Base-by-base conservation (phyloP, 2,329 filamentous ascomycete genomes). In the Endoconidiophora laricicola region DNA sequence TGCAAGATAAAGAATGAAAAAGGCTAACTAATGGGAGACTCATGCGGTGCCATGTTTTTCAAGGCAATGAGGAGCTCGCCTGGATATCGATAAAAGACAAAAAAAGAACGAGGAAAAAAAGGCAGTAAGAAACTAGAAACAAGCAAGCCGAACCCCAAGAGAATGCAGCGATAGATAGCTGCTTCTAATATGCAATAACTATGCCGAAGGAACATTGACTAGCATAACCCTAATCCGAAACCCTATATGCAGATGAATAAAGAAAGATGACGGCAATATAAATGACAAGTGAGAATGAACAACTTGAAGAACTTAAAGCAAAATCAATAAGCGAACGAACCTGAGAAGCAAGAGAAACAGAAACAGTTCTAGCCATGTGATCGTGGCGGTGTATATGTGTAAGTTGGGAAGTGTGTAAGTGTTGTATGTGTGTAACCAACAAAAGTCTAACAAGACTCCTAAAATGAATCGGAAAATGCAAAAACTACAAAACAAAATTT, bases 1-100 rank as follows among this genome's bases (percentile, higher is more conserved):
- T 33, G 26, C 6, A 33, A 9, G 26, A 18, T 7, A 24, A 49
- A 44, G 18, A 41, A 46, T 24, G 43, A 40, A 50, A 44, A 46
- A 46, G 18, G 46, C 37, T 46, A 46, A 46, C 43, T 46, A 36
- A 46, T 46, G 26, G 37, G 37, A 50, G 49, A 36, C 43, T 50
- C 49, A 50, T 46, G 36, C 26, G 6, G 12, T 33, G 26, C 2
- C 12, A 9, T 33, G 6, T 10, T 10, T 46, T 22, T 38, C 44
- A 40, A 18, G n/a, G 18, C 26, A 12, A 46, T 50, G 43, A 50
- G 23, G 6, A 18, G 10, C 36, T 46, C 44, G 10, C 43, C 36
- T 44, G 49, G 49, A 50, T 50, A 50, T 50, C 43, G 33, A 46
- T 37, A 46, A 37, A 40, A 44, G 41, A 44, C 36, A 50, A 18